These are phyloP conservation scores for Rhododendron mucronatum DNA, from an alignment of 148 eudicot species.

Conservation along the genomic window DNA sequence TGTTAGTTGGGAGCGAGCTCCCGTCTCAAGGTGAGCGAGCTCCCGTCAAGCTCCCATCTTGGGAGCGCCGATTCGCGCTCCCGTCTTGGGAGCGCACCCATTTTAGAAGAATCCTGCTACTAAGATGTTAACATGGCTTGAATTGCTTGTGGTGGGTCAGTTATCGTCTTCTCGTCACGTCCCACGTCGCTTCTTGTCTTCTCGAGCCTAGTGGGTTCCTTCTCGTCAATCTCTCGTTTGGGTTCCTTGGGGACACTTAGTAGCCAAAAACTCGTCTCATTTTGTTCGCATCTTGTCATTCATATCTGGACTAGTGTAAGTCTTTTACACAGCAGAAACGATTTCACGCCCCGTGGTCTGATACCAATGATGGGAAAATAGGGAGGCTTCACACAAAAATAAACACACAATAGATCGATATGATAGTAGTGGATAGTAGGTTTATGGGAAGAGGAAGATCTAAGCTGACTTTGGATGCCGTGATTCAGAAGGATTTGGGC, in stretches of 20 bases:
- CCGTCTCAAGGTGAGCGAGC: too few species aligned
- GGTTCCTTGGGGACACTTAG: neutral
- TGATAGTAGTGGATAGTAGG: neutral
- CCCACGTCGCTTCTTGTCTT: neutral
- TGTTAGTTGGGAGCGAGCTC: too few species aligned
- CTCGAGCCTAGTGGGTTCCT: neutral
- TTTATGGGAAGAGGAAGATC: too few species aligned
- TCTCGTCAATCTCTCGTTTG: neutral
- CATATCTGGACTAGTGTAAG: neutral
- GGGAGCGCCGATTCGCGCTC: too few species aligned
- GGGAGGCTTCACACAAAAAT: neutral
- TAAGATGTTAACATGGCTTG: too few species aligned
- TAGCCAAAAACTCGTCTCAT: neutral
- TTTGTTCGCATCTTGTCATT: neutral
- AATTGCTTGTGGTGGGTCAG: too few species aligned
- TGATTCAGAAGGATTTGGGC: too few species aligned
- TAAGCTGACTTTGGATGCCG: too few species aligned
- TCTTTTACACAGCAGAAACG: neutral
- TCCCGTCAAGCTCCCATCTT: too few species aligned
- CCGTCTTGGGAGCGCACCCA: too few species aligned
- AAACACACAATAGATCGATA: neutral
- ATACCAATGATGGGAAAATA: neutral
- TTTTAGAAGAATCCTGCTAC: too few species aligned
- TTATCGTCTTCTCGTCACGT: neutral
- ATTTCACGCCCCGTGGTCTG: neutral